Percentiles rank a stretch among this genome's conserved stretches.
These are phyloP conservation scores for Phoma herbarum DNA, from an alignment of 2,329 filamentous ascomycete species.

Conservation along the genomic window DNA sequence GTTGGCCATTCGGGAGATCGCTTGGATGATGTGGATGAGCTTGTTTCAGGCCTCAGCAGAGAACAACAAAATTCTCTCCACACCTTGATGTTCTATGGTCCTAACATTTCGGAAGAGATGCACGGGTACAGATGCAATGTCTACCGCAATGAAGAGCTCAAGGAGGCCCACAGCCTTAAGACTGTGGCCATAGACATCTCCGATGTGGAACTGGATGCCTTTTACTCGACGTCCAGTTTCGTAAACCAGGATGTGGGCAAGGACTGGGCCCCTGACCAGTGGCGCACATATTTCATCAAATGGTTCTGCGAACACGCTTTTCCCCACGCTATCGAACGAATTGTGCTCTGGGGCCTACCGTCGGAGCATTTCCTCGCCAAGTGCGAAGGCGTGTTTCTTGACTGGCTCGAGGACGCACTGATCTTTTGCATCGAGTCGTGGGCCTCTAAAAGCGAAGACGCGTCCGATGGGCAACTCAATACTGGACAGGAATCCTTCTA, in stretches of 20 bases:
- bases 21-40: constrained; percentile 5
- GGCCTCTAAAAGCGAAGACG: no score
- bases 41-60: not conserved
- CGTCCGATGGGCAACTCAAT: no score
- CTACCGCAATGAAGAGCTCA: constrained; percentile 17
- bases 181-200: constrained; percentile 9
- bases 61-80: constrained; percentile 5
- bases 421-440: constrained; percentile 10
- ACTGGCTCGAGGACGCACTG: constrained; percentile 11
- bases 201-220: constrained; percentile 11
- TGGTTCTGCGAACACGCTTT: constrained; percentile 11
- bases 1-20: not conserved
- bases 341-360: constrained; percentile 12
- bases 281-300: constrained; percentile 2
- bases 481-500: constrained; percentile 2
- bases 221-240: not conserved
- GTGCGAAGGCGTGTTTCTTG: not conserved
- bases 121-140: constrained; percentile 12
- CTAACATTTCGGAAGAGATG: not conserved
- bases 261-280: not conserved
- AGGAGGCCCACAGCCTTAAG: not conserved
- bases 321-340: constrained; percentile 5
- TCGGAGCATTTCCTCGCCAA: not conserved
- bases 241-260: not conserved
- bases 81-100: constrained; percentile 24